Conservation (phyloP, 1,284 basidiomycete genomes). For the Fistulinella staudtii region DNA sequence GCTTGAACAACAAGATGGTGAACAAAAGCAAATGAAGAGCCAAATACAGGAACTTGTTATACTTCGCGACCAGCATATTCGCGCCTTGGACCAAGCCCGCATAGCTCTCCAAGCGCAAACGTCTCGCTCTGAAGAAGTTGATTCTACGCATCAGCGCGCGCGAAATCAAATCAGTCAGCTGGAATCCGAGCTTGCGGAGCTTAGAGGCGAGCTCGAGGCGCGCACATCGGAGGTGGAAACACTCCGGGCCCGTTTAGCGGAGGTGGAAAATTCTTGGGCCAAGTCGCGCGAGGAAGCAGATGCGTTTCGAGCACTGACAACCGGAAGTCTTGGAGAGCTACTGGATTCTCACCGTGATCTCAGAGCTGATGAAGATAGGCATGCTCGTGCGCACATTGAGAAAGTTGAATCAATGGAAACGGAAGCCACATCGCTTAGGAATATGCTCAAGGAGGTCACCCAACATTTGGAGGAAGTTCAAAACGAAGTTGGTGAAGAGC, state of each 20-base stretch:
- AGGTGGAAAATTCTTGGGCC: conserved; percentile 83
- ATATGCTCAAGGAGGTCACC: conserved; percentile 75
- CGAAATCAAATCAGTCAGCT: conserved; percentile 64
- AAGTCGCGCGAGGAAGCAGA: conserved; percentile 90
- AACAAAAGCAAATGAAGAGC: conserved; percentile 60
- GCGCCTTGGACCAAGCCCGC: conserved; percentile 83
- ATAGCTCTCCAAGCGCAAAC: conserved; percentile 74
- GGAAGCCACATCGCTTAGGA: conserved; percentile 69
- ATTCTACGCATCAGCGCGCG: conserved; percentile 68
- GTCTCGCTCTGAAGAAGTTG: conserved; percentile 77
- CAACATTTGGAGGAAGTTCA: conserved; percentile 69
- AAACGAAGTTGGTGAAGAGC: conserved; percentile 68
- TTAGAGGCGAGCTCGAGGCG: conserved; percentile 75
- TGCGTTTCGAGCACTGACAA: conserved; percentile 78
- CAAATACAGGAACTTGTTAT: conserved; percentile 70
- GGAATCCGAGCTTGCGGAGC: conserved; percentile 72
- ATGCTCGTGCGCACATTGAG: conserved; percentile 70
- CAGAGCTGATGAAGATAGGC: conserved; percentile 73
- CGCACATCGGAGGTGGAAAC: conserved; percentile 69
- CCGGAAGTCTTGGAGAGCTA: conserved; percentile 78
- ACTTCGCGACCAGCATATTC: conserved; percentile 79
- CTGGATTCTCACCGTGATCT: conserved; percentile 81
- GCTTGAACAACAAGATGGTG: conserved; percentile 76
- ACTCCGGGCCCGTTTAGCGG: conserved; percentile 59
- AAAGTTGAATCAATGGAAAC: conserved; percentile 77